Base-by-base conservation (phyloP, 345 rosid genomes). In the Citrus unshiu region DNA sequence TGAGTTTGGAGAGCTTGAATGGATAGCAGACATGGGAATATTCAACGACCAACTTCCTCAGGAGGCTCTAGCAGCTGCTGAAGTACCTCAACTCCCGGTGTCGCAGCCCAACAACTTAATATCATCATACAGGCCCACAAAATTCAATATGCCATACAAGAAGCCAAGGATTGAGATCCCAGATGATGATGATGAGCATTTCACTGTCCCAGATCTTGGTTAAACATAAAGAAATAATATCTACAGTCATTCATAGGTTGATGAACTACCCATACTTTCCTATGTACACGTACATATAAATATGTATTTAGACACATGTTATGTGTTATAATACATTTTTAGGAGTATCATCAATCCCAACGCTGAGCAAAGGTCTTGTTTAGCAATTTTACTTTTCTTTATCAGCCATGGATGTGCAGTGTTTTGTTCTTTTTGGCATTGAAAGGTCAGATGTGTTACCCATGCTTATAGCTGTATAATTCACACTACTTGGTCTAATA, bases 151-250 rank as follows among this genome's bases (percentile, higher is more conserved):
- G 81, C 82, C 97, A 1, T 63, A 85, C 75, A 95, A 95, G 94
- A 95, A 92, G 83, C 92, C 95, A 8, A 89, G 98, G 84, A 75
- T 90, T 21, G 95, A 91, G 77, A 63, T 87, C 66, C 70, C 79
- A 7, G 87, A 84, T 1, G 91, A 90, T 7, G 91, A 91, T 0
- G 95, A 92, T 6, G 98, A 95, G 85, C 85, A 78, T 85, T 95
- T 90, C 85, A 90, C 91, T 4, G 99, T 95, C 67, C 99, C 99
- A 8, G 94, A 95, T 82, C 93, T 95, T 24, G 97, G 98, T 27
- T 91, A 78, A 89, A 14, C 25, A 7, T 32, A n/a, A 4, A 34
- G 7, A 14, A 73, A 34, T 13, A 24, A 16, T n/a, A 21, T 54
- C 30, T 24, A 16, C 6, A n/a, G 34, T 30, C 7, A n/a, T 32